A percentile compares a stretch with the other conserved stretches of the same genome.
phyloP scores from a whole-genome alignment of 129 eudicot species.

The Artemisia tridentata region DNA sequence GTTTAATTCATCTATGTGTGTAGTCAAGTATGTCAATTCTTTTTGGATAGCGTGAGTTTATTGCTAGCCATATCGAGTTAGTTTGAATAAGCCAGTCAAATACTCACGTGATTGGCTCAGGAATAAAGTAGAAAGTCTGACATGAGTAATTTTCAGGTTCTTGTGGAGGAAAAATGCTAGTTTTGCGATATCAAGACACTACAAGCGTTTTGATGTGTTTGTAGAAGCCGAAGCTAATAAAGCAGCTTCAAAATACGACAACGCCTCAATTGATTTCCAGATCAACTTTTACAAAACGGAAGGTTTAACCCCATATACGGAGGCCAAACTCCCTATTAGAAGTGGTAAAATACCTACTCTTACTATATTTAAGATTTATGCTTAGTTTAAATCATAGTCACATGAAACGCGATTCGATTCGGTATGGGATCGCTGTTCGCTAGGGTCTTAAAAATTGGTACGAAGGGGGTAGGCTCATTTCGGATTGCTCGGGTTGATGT shows the following conservation, averaged over 20 bases:
- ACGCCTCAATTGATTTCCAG: constrained; percentile 85
- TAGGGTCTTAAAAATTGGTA: background rate
- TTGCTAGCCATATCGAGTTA: too few relatives aligned
- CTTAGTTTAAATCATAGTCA: background rate
- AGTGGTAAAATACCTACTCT: constrained; percentile 52
- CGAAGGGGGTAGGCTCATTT: constrained; percentile 1
- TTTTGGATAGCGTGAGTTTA: too few relatives aligned
- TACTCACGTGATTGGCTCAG: too few relatives aligned
- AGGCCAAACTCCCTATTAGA: constrained; percentile 75
- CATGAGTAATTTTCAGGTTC: constrained; percentile 46
- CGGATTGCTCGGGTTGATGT: background rate
- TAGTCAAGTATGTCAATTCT: too few relatives aligned
- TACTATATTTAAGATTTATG: background rate
- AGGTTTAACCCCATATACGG: constrained; percentile 87
- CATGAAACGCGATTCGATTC: background rate
- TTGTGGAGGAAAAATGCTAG: constrained; percentile 93
- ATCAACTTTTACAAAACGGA: constrained; percentile 69
- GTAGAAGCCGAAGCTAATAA: constrained; percentile 95
- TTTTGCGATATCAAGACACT: constrained; percentile 94
- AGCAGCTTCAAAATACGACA: constrained; percentile 78
- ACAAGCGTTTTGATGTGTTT: constrained; percentile 85
- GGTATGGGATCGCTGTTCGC: background rate
- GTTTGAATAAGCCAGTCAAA: too few relatives aligned
- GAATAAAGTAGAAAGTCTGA: constrained; percentile 3
- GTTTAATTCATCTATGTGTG: too few relatives aligned